A percentile compares a stretch with the other conserved stretches of the same genome.
Conservation (phyloP, 2,329 filamentous ascomycete species). For the Lasiodiplodia sp. region DNA sequence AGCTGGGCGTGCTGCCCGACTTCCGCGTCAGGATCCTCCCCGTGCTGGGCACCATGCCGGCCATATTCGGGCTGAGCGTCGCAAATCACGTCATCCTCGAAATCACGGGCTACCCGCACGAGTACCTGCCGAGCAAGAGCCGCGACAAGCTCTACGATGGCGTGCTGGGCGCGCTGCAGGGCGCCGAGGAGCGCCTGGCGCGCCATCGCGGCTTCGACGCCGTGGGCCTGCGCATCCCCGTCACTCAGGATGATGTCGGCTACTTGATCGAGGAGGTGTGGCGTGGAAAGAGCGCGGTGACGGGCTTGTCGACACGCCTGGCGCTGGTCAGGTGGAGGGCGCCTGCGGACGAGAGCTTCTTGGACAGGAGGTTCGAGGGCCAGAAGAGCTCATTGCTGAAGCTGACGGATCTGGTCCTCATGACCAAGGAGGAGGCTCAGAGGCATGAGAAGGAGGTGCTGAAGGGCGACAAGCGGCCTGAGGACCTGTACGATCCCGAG, state of each 20-base stretch:
- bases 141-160: constrained; percentile 92
- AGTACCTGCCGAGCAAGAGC: constrained; percentile 81
- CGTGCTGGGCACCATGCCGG: constrained; percentile 95
- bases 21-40: constrained; percentile 95
- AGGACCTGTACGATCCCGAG: constrained; percentile 76
- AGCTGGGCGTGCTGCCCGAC: constrained; percentile 87
- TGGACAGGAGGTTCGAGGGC: constrained; percentile 71
- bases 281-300: constrained; percentile 81
- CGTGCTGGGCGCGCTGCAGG: constrained; percentile 77
- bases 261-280: constrained; percentile 92
- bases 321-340: constrained; percentile 81
- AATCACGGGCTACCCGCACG: constrained; percentile 82
- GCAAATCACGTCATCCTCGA: constrained; percentile 93
- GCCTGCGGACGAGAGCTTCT: constrained; percentile 62
- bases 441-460: constrained; percentile 83
- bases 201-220: constrained; percentile 60
- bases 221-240: constrained; percentile 78
- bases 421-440: constrained; percentile 90
- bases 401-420: constrained; percentile 78
- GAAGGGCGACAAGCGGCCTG: constrained; percentile 69
- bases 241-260: constrained; percentile 81
- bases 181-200: constrained; percentile 78
- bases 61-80: constrained; percentile 88
- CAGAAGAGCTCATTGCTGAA: constrained; percentile 78
- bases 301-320: constrained; percentile 79